Evolutionary conservation across 768 basidiomycete species (phyloP).

Genomic region (Trametes punicea): DNA sequence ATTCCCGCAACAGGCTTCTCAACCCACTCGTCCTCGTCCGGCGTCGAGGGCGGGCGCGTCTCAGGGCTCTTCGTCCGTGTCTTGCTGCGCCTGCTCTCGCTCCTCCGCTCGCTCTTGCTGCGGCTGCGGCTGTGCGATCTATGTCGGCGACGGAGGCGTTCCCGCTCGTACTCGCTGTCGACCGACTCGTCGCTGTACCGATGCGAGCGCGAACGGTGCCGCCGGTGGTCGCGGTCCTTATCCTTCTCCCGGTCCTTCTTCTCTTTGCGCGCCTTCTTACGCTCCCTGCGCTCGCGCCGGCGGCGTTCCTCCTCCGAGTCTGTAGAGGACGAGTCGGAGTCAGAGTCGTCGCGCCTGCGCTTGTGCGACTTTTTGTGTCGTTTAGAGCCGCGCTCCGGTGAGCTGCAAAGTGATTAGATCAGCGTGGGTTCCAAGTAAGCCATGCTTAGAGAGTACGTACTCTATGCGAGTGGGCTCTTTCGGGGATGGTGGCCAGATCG

Average conservation of each 20-base stretch:
- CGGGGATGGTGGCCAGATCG: constrained; percentile 84
- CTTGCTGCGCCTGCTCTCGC: constrained; percentile 27
- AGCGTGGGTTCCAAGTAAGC: background rate
- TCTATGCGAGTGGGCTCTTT: constrained; percentile 53
- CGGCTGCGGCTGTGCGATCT: constrained; percentile 34
- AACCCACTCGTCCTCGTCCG: constrained; percentile 63
- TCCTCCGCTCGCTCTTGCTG: constrained; percentile 22
- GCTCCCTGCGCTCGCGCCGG: constrained; percentile 57
- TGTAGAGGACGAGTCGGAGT: constrained; percentile 40
- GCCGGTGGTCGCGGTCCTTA: constrained; percentile 22
- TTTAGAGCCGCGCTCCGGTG: constrained; percentile 49
- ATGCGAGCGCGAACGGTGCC: constrained; percentile 34
- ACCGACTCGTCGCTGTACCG: constrained; percentile 32
- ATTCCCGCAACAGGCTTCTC: constrained; percentile 44
- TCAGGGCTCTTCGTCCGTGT: constrained; percentile 31
- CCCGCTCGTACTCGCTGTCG: constrained; percentile 35
- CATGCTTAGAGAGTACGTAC: constrained; percentile 32
- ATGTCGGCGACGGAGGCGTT: constrained; percentile 29
- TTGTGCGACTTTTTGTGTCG: constrained; percentile 56
- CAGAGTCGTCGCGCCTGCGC: constrained; percentile 48
- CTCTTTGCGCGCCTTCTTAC: constrained; percentile 59
- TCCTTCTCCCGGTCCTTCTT: constrained; percentile 33
- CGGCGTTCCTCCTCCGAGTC: constrained; percentile 57
- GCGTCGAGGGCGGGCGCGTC: constrained; percentile 24
- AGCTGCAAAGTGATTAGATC: constrained; percentile 38